phyloP scores from a whole-genome alignment of 345 rosid species.

The Rhodomyrtus tomentosa region DNA sequence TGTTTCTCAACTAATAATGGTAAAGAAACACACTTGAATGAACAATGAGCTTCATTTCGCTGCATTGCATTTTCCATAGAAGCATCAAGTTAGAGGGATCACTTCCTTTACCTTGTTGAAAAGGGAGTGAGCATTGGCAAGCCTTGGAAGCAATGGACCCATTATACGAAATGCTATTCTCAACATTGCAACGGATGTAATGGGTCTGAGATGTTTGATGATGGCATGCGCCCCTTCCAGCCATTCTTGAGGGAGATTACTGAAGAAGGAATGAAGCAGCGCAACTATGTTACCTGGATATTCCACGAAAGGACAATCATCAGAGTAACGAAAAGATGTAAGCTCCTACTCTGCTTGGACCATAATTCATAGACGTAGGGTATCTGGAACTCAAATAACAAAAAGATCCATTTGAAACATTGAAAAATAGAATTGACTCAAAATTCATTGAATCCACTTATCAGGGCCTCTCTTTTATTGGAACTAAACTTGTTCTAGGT shows the following conservation, averaged over 20 bases:
- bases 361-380: neutral
- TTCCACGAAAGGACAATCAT: constrained; percentile 3
- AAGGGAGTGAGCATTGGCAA: constrained; percentile 76
- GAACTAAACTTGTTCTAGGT: neutral
- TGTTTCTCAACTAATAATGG: neutral
- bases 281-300: constrained; percentile 83
- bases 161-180: constrained; percentile 90
- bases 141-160: constrained; percentile 96
- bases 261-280: constrained; percentile 87
- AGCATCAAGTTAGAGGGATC: neutral
- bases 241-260: constrained; percentile 99
- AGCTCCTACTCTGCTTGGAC: neutral
- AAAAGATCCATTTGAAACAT: neutral
- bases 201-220: constrained; percentile 73
- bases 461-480: neutral
- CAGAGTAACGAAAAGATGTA: neutral
- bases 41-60: neutral
- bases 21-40: neutral
- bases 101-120: constrained; percentile 66
- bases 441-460: neutral
- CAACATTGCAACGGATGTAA: constrained; percentile 89
- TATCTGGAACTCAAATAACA: neutral
- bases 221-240: constrained; percentile 79
- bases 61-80: neutral
- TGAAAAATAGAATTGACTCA: neutral